Conservation (phyloP, 2,329 filamentous ascomycete genomes). For the Dryadomyces sulphureus region DNA sequence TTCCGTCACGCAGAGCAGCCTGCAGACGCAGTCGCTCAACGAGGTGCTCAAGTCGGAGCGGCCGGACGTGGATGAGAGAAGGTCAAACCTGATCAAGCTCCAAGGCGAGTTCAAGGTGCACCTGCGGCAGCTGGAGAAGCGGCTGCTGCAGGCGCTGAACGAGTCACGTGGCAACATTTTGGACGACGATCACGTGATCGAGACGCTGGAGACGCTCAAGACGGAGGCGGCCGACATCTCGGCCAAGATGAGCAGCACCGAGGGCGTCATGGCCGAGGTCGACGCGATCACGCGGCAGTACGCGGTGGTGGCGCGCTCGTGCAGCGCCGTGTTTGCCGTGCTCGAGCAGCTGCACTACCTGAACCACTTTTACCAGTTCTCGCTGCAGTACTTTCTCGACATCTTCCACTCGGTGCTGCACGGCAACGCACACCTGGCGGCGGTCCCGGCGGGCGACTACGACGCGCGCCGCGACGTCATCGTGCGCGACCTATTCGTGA, state of each 20-base stretch:
- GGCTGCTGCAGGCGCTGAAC: constrained; percentile 84
- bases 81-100: constrained; percentile 94
- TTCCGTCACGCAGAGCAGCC: constrained; percentile 94
- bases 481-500: constrained; percentile 79
- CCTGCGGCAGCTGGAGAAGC: constrained; percentile 86
- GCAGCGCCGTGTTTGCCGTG: constrained; percentile 93
- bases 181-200: constrained; percentile 95
- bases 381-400: constrained; percentile 91
- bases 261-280: constrained; percentile 96
- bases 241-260: constrained; percentile 88
- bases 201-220: constrained; percentile 94
- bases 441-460: constrained; percentile 50
- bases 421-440: constrained; percentile 57
- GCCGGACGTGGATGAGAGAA: constrained; percentile 89
- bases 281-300: constrained; percentile 93
- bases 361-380: constrained; percentile 99
- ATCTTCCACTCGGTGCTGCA: constrained; percentile 91
- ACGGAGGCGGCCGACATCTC: constrained; percentile 95
- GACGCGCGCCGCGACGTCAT: constrained; percentile 76
- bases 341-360: constrained; percentile 95
- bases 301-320: constrained; percentile 81
- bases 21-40: constrained; percentile 94
- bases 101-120: constrained; percentile 99
- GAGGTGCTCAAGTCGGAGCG: constrained; percentile 95
- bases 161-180: constrained; percentile 96